Base-by-base conservation (phyloP, 2,329 filamentous ascomycete species). In the Neofusicoccum sp. region DNA sequence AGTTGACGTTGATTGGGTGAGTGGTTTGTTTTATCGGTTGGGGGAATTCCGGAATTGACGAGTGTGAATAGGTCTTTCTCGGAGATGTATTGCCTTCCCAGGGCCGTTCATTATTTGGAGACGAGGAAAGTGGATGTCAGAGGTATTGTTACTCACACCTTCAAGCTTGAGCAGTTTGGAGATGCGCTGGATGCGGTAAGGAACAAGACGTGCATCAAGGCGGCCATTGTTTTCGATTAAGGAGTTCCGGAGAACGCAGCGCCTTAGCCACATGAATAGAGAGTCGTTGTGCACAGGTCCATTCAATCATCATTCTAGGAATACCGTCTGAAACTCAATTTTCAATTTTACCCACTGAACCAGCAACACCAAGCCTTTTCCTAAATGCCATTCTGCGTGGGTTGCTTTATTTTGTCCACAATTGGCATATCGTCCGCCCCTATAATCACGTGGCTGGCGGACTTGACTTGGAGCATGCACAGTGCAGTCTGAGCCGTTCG, bases 171-270 rank as follows among this genome's bases (percentile, higher is more conserved):
- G 71, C 83, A 91, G 73, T 91, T 87, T 83, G 85, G 80, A 49
- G 86, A 90, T 73, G 89, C 87, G 65, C 78, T 92, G 67, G 85
- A 90, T 74, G 83, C 85, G 63, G 90, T 92, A 81, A 85, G 83
- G 71, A 87, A 89, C 78, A 90, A 91, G 81, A 85, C 79, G 60
- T 88, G 88, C 64, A 90, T 92, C 73, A 92, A 92, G 81, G 88
- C 88, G 59, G 87, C 87, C 14, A 90, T 92, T 74, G 84, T 87
- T 50, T 91, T 90, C 70, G 87, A 90, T 65, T 59, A n/a, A 48
- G 16, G 60, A 60, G 41, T n/a, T n/a, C n/a, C n/a, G n/a, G n/a
- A n/a, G n/a, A n/a, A n/a, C n/a, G n/a, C 5, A 16, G 29, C 3
- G 43, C 43, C 16, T 22, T 29, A 4, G 44, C 8, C 33, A 48